Conservation (phyloP, 2,329 filamentous ascomycete genomes). For the Trichoderma asperellum region DNA sequence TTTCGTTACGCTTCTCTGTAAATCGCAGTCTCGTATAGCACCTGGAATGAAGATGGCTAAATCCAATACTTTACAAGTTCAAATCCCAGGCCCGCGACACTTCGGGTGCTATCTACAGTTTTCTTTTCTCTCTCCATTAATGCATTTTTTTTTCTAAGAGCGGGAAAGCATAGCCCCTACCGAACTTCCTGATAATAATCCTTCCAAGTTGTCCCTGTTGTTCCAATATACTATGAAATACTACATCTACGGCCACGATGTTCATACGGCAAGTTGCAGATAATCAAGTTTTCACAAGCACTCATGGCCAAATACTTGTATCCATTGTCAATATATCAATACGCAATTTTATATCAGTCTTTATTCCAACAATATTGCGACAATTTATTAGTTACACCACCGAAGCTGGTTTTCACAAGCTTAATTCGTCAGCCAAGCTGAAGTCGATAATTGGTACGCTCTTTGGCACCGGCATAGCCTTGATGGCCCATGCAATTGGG, state of each 20-base stretch:
- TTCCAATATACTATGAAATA: neutral
- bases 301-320: neutral
- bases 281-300: neutral
- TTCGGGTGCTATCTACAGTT: neutral
- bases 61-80: neutral
- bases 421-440: neutral
- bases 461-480: neutral
- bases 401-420: neutral
- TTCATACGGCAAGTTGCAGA: neutral
- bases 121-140: neutral
- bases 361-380: neutral
- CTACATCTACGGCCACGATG: neutral
- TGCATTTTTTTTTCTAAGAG: neutral
- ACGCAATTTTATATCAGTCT: neutral
- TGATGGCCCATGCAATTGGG: neutral
- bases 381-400: neutral
- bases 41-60: too few relatives aligned
- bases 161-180: neutral
- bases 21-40: too few relatives aligned
- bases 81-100: too few relatives aligned
- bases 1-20: too few relatives aligned
- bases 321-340: neutral
- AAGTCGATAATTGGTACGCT: neutral
- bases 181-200: neutral
- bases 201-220: neutral